Conservation (phyloP, 1,139 yeast species). For the Saccharomyces pastorianus region DNA sequence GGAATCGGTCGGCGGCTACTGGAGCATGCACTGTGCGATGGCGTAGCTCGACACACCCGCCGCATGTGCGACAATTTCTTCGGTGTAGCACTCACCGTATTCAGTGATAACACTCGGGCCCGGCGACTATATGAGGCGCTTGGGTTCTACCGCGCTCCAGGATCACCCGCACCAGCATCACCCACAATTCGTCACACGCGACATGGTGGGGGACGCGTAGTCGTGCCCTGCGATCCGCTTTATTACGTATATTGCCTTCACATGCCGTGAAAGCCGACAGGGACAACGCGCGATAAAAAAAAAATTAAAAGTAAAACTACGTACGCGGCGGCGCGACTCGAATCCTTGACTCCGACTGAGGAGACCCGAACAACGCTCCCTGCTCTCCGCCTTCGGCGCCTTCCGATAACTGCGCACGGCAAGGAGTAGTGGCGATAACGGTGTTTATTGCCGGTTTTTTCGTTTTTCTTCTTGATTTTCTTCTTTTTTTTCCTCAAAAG, state of each 20-base stretch:
- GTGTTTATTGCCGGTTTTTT: background rate
- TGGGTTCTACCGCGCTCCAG: conserved; percentile 17
- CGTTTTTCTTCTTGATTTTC: background rate
- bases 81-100: conserved; percentile 27
- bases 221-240: background rate
- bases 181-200: background rate
- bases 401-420: background rate
- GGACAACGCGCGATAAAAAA: conserved; percentile 6
- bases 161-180: conserved; percentile 14
- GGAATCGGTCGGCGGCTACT: conserved; percentile 14
- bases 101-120: conserved; percentile 23
- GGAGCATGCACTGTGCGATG: background rate
- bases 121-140: conserved; percentile 17
- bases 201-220: background rate
- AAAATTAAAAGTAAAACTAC: background rate
- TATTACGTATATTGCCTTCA: conserved; percentile 6
- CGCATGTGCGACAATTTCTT: conserved; percentile 1
- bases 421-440: background rate
- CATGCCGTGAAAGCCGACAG: conserved; percentile 19
- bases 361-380: background rate
- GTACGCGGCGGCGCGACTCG: background rate
- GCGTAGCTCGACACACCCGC: background rate
- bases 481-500: background rate
- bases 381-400: background rate
- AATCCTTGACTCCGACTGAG: background rate